Evolutionary conservation across 2,329 filamentous ascomycete genomes (phyloP).

Genomic region (Bipolaris oryzae): DNA sequence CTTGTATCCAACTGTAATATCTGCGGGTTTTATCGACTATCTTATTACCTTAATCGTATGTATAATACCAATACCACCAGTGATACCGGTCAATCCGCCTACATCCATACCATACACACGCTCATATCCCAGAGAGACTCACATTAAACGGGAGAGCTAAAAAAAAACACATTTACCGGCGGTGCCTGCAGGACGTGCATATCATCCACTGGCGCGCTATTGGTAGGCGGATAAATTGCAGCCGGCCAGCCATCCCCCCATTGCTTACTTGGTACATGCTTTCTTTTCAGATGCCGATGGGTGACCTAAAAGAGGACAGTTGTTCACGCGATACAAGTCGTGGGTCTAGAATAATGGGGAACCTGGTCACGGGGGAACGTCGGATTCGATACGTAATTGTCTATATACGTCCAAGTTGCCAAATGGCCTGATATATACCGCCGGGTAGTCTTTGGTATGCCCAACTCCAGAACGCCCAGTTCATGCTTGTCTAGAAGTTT

Average conservation of each 20-base stretch:
- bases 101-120: too few relatives aligned
- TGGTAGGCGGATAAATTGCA: slow-evolving; percentile 35
- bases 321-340: background rate
- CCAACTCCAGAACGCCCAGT: slow-evolving; percentile 33
- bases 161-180: slow-evolving; percentile 42
- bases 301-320: background rate
- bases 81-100: too few relatives aligned
- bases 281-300: slow-evolving; percentile 14
- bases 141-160: slow-evolving; percentile 24
- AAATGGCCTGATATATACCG: slow-evolving; percentile 18
- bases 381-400: background rate
- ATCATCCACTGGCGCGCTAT: slow-evolving; percentile 9
- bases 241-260: slow-evolving; percentile 1
- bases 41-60: too few relatives aligned
- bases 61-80: too few relatives aligned
- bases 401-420: slow-evolving; percentile 8
- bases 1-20: too few relatives aligned
- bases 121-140: slow-evolving; percentile 5
- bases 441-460: slow-evolving; percentile 20
- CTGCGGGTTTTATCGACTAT: too few relatives aligned
- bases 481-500: slow-evolving; percentile 26
- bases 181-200: slow-evolving; percentile 30
- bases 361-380: background rate
- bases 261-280: slow-evolving; percentile 1
- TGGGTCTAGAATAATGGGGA: slow-evolving; percentile 8